phyloP scores from a whole-genome alignment of 495 filamentous ascomycete species.

The Lasiosphaeria hispida region DNA sequence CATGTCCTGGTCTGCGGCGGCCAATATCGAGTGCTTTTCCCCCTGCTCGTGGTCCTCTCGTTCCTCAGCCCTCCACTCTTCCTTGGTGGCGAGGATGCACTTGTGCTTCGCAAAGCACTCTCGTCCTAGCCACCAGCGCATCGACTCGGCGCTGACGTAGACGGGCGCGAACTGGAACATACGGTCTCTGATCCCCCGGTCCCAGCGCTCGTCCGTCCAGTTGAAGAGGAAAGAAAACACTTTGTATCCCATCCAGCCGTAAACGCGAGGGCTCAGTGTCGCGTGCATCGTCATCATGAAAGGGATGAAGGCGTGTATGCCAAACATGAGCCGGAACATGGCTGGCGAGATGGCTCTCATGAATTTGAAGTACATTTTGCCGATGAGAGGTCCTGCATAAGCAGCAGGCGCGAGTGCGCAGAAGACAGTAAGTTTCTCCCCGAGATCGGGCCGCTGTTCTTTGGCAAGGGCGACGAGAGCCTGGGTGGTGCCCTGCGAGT shows the following conservation, averaged over 20 bases:
- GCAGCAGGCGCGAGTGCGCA: constrained; percentile 90
- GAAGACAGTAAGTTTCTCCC: constrained; percentile 82
- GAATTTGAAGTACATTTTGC: constrained; percentile 89
- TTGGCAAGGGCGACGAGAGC: constrained; percentile 88
- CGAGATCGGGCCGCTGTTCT: constrained; percentile 86
- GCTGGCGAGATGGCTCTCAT: constrained; percentile 75
- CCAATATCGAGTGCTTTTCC: constrained; percentile 12
- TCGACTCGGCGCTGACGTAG: constrained; percentile 84
- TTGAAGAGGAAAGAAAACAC: constrained; percentile 89
- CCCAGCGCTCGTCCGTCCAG: constrained; percentile 87
- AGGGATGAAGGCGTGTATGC: constrained; percentile 93
- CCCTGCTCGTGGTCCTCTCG: constrained; percentile 52
- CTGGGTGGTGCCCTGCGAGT: constrained; percentile 91
- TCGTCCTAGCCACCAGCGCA: constrained; percentile 93
- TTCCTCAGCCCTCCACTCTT: constrained; percentile 63
- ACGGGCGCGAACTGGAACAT: constrained; percentile 93
- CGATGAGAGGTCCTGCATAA: constrained; percentile 84
- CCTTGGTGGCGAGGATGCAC: constrained; percentile 80
- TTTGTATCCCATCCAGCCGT: constrained; percentile 83
- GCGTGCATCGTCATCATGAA: constrained; percentile 86
- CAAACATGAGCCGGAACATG: constrained; percentile 81
- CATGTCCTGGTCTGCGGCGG: constrained; percentile 18
- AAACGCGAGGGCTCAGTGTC: constrained; percentile 61
- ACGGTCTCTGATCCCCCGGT: constrained; percentile 71
- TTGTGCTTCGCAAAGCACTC: constrained; percentile 90